Evolutionary conservation across 768 basidiomycete genomes (phyloP).

Genomic region (Paxillus involutus): DNA sequence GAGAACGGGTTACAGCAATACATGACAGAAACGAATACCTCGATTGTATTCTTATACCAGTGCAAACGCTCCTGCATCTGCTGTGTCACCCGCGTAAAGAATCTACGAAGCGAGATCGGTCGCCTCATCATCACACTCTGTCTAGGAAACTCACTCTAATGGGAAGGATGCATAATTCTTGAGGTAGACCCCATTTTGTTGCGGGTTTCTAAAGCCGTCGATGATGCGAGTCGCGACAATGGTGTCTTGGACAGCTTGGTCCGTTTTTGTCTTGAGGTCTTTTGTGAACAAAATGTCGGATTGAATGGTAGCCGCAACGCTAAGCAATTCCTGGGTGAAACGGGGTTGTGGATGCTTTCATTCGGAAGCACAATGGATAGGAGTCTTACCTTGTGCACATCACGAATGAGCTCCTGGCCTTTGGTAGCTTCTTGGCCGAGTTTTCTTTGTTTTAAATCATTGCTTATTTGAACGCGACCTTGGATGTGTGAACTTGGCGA

Average conservation of each 20-base stretch:
- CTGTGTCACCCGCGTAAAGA: slow-evolving; percentile 35
- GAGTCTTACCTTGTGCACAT: slow-evolving; percentile 59
- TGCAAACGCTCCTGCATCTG: slow-evolving; percentile 70
- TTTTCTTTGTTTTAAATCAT: slow-evolving; percentile 74
- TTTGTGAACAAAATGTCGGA: slow-evolving; percentile 65
- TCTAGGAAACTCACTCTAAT: slow-evolving; percentile 56
- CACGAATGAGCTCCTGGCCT: slow-evolving; percentile 66
- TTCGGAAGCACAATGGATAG: neutral
- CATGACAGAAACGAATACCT: too few species aligned
- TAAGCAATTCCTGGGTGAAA: slow-evolving; percentile 59
- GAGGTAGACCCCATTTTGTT: slow-evolving; percentile 65
- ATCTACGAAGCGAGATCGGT: slow-evolving; percentile 22
- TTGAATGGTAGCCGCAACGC: slow-evolving; percentile 59
- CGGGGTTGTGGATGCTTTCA: neutral
- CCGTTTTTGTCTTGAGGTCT: slow-evolving; percentile 73
- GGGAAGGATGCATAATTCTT: slow-evolving; percentile 84
- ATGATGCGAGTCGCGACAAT: slow-evolving; percentile 75
- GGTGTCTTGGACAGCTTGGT: slow-evolving; percentile 78
- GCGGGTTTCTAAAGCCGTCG: slow-evolving; percentile 76
- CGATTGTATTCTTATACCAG: too few species aligned
- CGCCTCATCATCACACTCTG: neutral
- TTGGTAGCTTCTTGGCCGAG: slow-evolving; percentile 73
- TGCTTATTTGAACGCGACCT: slow-evolving; percentile 77
- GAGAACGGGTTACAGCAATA: too few species aligned
- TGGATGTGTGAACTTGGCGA: slow-evolving; percentile 62